Conservation (phyloP, 2,329 filamentous ascomycete genomes). For the Nakataea oryzae region DNA sequence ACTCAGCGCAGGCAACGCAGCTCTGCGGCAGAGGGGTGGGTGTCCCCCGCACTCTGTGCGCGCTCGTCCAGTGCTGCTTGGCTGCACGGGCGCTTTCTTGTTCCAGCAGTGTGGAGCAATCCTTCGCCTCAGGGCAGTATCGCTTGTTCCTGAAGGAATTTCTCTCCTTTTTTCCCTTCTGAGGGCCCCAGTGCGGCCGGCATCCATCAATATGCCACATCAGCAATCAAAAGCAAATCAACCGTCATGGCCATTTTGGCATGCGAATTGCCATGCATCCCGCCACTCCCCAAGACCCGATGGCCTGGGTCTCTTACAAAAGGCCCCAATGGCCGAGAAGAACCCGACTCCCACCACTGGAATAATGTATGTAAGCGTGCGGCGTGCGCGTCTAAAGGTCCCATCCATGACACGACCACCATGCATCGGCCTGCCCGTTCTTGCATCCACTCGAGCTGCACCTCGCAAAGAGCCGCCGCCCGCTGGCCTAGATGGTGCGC, state of each 20-base stretch:
- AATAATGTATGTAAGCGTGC: background rate
- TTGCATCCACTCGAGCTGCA: background rate
- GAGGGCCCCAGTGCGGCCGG: background rate
- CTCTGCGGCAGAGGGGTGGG: background rate
- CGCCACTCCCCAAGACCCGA: too few species aligned
- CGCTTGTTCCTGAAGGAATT: background rate
- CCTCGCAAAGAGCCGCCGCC: background rate
- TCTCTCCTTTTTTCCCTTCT: background rate
- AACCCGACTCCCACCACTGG: background rate
- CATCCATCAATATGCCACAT: background rate
- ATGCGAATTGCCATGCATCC: background rate
- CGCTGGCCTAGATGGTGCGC: too few species aligned
- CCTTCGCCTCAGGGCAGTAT: background rate
- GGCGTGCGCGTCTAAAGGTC: background rate
- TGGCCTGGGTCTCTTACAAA: background rate
- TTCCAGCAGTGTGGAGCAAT: background rate
- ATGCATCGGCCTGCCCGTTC: background rate
- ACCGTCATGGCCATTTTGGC: background rate
- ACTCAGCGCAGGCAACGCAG: background rate
- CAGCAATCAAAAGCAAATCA: background rate
- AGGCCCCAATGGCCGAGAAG: background rate
- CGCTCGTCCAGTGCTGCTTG: background rate
- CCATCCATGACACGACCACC: too few species aligned
- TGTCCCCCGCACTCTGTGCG: background rate
- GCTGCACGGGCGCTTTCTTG: too few species aligned